Percentiles rank a stretch among this genome's conserved stretches.
phyloP scores from a whole-genome alignment of 129 eudicot genomes.

The Glebionis coronaria region DNA sequence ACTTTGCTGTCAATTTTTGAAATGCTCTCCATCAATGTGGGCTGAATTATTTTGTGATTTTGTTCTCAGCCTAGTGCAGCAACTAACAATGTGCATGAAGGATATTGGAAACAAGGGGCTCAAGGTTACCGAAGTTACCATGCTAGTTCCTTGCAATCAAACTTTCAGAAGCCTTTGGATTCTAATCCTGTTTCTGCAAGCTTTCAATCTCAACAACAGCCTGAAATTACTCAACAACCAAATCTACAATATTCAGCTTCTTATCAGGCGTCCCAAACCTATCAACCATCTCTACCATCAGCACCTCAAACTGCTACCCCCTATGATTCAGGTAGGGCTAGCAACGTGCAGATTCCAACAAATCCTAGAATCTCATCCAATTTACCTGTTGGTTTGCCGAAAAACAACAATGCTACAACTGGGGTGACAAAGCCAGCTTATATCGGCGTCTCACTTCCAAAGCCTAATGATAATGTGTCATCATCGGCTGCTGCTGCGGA shows the following conservation, averaged over 20 bases:
- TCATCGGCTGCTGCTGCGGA: slow-evolving; percentile 56
- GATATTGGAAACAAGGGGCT: slow-evolving; percentile 79
- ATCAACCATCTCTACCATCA: slow-evolving; percentile 53
- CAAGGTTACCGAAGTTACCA: slow-evolving; percentile 52
- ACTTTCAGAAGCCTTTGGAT: slow-evolving; percentile 54
- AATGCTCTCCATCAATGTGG: background rate
- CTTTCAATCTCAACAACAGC: slow-evolving; percentile 53
- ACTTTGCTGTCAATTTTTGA: background rate
- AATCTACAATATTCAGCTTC: slow-evolving; percentile 42
- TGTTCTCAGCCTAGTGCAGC: slow-evolving; percentile 61
- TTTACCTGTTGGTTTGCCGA: slow-evolving; percentile 39
- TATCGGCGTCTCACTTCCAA: slow-evolving; percentile 63
- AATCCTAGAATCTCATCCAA: slow-evolving; percentile 89
- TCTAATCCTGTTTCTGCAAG: slow-evolving; percentile 37
- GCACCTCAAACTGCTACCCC: slow-evolving; percentile 41
- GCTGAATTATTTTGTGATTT: slow-evolving; percentile 23
- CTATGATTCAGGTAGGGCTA: slow-evolving; percentile 49
- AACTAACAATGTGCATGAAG: slow-evolving; percentile 54
- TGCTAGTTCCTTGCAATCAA: slow-evolving; percentile 34
- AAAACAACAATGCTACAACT: slow-evolving; percentile 42
- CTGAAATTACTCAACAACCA: slow-evolving; percentile 45
- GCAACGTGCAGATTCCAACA: slow-evolving; percentile 82
- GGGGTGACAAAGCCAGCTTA: slow-evolving; percentile 70
- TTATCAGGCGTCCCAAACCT: slow-evolving; percentile 52
- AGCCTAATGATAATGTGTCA: slow-evolving; percentile 35